Conservation (phyloP, 192 early-diverging fungal genomes). For the Lunasporangiospora selenospora region DNA sequence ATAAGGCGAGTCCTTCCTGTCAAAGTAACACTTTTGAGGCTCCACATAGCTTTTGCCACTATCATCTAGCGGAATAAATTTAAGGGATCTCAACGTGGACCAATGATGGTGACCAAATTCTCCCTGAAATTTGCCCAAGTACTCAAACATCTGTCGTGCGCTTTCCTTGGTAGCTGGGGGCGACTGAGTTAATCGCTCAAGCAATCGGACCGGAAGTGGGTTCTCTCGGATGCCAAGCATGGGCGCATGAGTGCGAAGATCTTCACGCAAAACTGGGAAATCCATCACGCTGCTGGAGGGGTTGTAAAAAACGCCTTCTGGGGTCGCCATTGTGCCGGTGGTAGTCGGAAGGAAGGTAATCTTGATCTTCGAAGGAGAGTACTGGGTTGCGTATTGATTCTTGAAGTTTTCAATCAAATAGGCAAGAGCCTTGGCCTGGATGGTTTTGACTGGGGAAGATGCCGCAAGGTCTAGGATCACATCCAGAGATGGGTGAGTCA, state of each 20-base stretch:
- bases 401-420: conserved; percentile 80
- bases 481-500: conserved; percentile 45
- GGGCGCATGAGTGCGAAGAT: conserved; percentile 54
- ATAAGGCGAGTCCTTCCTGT: conserved; percentile 52
- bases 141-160: conserved; percentile 69
- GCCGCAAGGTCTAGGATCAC: conserved; percentile 51
- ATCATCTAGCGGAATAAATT: conserved; percentile 70
- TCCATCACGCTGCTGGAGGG: conserved; percentile 66
- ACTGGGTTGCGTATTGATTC: conserved; percentile 57
- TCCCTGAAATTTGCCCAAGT: conserved; percentile 66
- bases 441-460: conserved; percentile 6
- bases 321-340: conserved; percentile 51
- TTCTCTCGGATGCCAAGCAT: conserved; percentile 72
- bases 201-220: conserved; percentile 52
- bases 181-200: conserved; percentile 47
- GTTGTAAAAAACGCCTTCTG: conserved; percentile 70
- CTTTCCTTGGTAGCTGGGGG: conserved; percentile 34
- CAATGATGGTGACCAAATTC: conserved; percentile 65
- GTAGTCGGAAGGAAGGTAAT: conserved; percentile 69
- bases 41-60: conserved; percentile 41
- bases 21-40: conserved; percentile 62
- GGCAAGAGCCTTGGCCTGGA: conserved; percentile 60
- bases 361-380: conserved; percentile 53
- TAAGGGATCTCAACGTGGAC: conserved; percentile 50
- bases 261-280: conserved; percentile 66